phyloP scores from a whole-genome alignment of 2,329 filamentous ascomycete genomes.

The Aureobasidium musti region DNA sequence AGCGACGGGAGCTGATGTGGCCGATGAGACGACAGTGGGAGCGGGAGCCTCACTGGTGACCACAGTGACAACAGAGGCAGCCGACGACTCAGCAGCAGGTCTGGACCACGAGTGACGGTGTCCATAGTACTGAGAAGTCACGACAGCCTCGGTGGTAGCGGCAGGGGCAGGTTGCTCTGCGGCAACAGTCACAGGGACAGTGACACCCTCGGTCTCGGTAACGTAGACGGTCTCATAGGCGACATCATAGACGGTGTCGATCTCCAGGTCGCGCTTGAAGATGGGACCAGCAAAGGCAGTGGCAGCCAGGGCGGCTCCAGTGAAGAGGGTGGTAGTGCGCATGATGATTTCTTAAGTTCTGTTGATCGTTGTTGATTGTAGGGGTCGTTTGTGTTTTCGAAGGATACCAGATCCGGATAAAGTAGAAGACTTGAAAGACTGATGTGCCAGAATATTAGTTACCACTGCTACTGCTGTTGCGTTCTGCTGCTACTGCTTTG shows the following conservation, averaged over 20 bases:
- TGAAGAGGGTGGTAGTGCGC: conserved; percentile 41
- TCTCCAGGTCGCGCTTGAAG: conserved; percentile 36
- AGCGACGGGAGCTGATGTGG: not conserved
- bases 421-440: conserved; percentile 27
- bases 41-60: conserved; percentile 2
- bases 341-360: conserved; percentile 36
- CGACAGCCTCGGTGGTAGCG: conserved; percentile 15
- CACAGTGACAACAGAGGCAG: not conserved
- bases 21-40: not conserved
- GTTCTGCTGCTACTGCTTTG: conserved; percentile 29
- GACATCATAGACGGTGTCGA: conserved; percentile 38
- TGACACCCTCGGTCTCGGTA: conserved; percentile 40
- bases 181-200: conserved; percentile 31
- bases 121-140: conserved; percentile 12
- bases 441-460: conserved; percentile 29
- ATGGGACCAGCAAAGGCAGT: conserved; percentile 42
- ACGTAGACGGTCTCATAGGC: conserved; percentile 41
- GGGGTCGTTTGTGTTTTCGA: conserved; percentile 31
- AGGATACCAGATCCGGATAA: conserved; percentile 34
- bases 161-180: conserved; percentile 25
- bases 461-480: conserved; percentile 30
- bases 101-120: conserved; percentile 23
- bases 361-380: conserved; percentile 33
- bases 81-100: conserved; percentile 11
- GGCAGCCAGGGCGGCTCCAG: conserved; percentile 42